Evolutionary conservation across 139 green algal species (phyloP).

Genomic region (Volvox reticuliferus): DNA sequence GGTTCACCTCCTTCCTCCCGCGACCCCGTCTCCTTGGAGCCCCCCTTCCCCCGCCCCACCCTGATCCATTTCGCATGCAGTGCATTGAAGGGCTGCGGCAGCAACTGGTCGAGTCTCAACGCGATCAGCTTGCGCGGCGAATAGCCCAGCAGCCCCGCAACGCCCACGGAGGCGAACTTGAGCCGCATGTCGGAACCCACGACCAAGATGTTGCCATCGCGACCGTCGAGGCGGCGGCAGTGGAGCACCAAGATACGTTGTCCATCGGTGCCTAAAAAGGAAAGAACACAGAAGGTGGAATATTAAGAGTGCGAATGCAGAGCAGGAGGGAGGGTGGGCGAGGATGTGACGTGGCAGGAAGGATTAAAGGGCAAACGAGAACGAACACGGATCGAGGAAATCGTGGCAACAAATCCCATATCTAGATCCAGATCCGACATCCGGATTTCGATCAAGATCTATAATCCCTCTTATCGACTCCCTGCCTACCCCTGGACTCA

Average conservation of each 20-base stretch:
- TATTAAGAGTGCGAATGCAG: too few species aligned
- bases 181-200: constrained; percentile 39
- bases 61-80: constrained; percentile 63
- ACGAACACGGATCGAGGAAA: too few species aligned
- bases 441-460: too few species aligned
- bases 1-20: neutral
- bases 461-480: too few species aligned
- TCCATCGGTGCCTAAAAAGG: constrained; percentile 37
- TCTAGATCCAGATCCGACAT: too few species aligned
- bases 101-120: constrained; percentile 50
- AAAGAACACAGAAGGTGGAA: too few species aligned
- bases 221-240: constrained; percentile 29
- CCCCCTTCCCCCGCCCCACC: constrained; percentile 21
- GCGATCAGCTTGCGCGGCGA: constrained; percentile 14
- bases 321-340: too few species aligned
- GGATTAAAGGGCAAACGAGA: too few species aligned
- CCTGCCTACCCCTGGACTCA: too few species aligned
- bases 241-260: constrained; percentile 49
- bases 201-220: constrained; percentile 53
- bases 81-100: constrained; percentile 56
- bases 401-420: too few species aligned
- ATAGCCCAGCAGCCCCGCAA: constrained; percentile 50
- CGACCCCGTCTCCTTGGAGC: too few species aligned
- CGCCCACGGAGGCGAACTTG: constrained; percentile 23
- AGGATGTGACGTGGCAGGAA: too few species aligned